Base-by-base conservation (phyloP, 2,329 filamentous ascomycete genomes). In the Pseudogymnoascus sp. region DNA sequence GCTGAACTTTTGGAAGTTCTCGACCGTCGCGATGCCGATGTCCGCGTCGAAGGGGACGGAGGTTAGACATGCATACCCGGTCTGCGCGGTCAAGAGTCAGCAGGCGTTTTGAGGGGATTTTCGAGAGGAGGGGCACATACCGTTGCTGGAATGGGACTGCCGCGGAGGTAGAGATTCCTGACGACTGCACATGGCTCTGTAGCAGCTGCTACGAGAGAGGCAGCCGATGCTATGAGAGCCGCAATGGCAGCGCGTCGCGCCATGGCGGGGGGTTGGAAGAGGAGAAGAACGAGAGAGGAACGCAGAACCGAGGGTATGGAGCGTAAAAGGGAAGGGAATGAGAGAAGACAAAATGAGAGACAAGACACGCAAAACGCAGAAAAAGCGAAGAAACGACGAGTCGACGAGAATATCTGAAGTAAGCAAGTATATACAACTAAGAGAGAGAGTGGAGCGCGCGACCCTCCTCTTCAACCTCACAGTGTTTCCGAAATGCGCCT, bases 1-100 rank as follows among this genome's bases (percentile, higher is more conserved):
- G 35, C 90, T 89, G 76, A 92, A 96, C 87, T 97, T 99, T 80
- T 97, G 93, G 87, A 97, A 97, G 83, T 97, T 97, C 89, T 97
- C 97, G 74, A 94, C 99, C 72, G 94, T 84, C 70, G 92, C 96
- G 69, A 99, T 92, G 80, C 97, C 99, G 79, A 99, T 89, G 71
- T 99, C 87, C 77, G 99, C 99, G 84, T 99, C 49, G 49, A 55
- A 55, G 14, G 49, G 49, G 16, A 55, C 49, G 26, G 49, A 55
- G 94, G 83, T 90, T 96, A 87, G 99, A 99, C 89, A 97, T 96
- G 83, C 93, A 92, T 80, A 99, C 97, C 77, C 94, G 94, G 78
- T 99, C 94, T 78, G 92, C 91, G 76, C 23, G 26, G 31, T 11
- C 2, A 4, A 16, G 21, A 29, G 49, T 55, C 23, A 55, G 49